These are phyloP conservation scores for Pichia sp. DNA, from an alignment of 1,139 yeast genomes.

Conservation along the genomic window DNA sequence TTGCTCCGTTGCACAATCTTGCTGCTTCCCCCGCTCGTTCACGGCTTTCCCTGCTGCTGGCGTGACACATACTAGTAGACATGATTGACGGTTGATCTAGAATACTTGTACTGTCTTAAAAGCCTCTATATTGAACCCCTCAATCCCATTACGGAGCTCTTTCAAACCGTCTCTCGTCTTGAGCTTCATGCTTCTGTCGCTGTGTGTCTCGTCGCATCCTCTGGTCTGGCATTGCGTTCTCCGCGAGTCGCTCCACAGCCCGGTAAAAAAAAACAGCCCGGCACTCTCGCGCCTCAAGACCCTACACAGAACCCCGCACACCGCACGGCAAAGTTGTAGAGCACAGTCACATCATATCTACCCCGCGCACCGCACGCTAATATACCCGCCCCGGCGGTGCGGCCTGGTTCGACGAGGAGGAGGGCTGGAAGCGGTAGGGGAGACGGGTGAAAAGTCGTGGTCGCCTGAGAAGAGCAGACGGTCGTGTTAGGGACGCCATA, in stretches of 20 bases:
- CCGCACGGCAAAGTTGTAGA: not conserved
- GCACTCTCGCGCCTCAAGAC: too few relatives aligned
- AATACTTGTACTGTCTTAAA: not conserved
- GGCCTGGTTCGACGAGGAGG: not conserved
- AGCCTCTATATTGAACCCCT: not conserved
- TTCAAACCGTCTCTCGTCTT: not conserved
- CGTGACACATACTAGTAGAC: slow-evolving; percentile 21
- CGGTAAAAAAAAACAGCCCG: not conserved
- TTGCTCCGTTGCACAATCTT: not conserved
- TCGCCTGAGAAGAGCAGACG: not conserved
- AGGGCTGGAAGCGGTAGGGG: not conserved
- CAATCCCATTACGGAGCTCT: not conserved
- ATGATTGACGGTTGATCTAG: slow-evolving; percentile 16
- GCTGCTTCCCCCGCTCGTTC: not conserved
- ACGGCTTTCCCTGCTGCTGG: not conserved
- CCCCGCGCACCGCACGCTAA: slow-evolving; percentile 6
- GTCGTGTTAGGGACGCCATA: too few relatives aligned
- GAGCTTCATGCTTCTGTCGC: too few relatives aligned
- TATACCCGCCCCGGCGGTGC: not conserved
- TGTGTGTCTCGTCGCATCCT: not conserved
- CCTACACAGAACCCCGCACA: not conserved
- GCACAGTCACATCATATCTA: not conserved
- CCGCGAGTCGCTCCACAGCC: slow-evolving; percentile 1
- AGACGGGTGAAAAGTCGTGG: slow-evolving; percentile 1
- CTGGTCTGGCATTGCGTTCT: not conserved